Conservation (phyloP, 179 eudicot genomes). For the Drosera spatulata region DNA sequence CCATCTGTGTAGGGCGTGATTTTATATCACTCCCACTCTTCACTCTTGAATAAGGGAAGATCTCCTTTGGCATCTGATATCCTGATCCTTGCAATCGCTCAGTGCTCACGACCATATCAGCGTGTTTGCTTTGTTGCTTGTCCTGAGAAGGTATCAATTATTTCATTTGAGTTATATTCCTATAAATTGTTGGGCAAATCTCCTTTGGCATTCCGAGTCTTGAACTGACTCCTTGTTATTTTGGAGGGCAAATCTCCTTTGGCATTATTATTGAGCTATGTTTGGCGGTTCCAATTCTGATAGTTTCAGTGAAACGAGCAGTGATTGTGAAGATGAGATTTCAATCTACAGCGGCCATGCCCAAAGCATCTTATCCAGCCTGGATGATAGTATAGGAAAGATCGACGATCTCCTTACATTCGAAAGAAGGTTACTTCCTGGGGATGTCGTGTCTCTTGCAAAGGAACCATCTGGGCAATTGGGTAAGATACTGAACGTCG, state of each 20-base stretch:
- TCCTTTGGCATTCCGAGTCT: conserved; percentile 28
- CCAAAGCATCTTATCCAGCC: conserved; percentile 59
- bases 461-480: conserved; percentile 63
- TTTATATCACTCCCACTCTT: conserved; percentile 5
- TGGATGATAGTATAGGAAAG: conserved; percentile 75
- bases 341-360: conserved; percentile 75
- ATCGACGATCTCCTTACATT: conserved; percentile 88
- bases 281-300: conserved; percentile 54
- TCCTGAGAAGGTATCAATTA: background rate
- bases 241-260: conserved; percentile 71
- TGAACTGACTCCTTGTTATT: conserved; percentile 11
- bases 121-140: no score
- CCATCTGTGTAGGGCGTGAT: conserved; percentile 7
- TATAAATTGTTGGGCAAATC: conserved; percentile 31
- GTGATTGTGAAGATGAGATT: conserved; percentile 72
- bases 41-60: conserved; percentile 9
- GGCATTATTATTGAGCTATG: conserved; percentile 48
- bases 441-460: conserved; percentile 55
- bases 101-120: no score
- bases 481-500: conserved; percentile 55
- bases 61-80: conserved; percentile 15
- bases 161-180: conserved; percentile 5
- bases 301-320: conserved; percentile 70
- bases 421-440: conserved; percentile 61
- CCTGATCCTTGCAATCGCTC: background rate